Evolutionary conservation across 768 basidiomycete genomes (phyloP).

Genomic region (Calocybe cyanea): DNA sequence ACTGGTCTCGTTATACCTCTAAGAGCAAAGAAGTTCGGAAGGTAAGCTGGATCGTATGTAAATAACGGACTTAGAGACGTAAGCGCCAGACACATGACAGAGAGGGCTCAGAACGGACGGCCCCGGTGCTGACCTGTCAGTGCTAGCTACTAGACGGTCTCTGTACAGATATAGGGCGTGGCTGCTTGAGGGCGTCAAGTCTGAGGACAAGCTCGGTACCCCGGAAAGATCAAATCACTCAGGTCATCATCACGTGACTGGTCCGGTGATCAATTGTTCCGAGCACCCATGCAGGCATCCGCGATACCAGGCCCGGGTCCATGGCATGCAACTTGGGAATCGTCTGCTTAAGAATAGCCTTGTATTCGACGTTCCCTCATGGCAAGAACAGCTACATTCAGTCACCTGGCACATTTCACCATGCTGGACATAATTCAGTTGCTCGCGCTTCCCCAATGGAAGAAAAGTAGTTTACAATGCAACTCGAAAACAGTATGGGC

Average conservation of each 20-base stretch:
- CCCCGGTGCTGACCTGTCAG: constrained; percentile 8
- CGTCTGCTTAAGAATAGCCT: not conserved
- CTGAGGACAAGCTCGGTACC: constrained; percentile 8
- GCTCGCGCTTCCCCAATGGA: not conserved
- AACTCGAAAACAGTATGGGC: not conserved
- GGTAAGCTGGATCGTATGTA: constrained; percentile 13
- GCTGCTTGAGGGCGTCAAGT: too few species aligned
- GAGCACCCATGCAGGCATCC: too few species aligned
- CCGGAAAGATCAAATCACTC: too few species aligned
- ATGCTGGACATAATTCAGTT: not conserved
- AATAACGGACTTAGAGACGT: constrained; percentile 12
- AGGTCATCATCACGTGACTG: constrained; percentile 16
- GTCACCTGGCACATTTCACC: not conserved
- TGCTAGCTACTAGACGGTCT: not conserved
- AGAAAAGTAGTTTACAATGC: constrained; percentile 3
- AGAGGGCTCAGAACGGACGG: constrained; percentile 12
- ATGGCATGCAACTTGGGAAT: too few species aligned
- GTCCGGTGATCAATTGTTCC: constrained; percentile 1
- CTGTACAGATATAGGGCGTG: not conserved
- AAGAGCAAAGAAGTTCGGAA: constrained; percentile 8
- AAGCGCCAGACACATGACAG: constrained; percentile 19
- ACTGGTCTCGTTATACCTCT: constrained; percentile 1
- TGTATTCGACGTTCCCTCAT: not conserved
- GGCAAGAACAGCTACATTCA: not conserved
- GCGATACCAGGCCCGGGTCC: too few species aligned